Evolutionary conservation across 2,329 filamentous ascomycete genomes (phyloP).

Genomic region (Fusarium austroafricanum): DNA sequence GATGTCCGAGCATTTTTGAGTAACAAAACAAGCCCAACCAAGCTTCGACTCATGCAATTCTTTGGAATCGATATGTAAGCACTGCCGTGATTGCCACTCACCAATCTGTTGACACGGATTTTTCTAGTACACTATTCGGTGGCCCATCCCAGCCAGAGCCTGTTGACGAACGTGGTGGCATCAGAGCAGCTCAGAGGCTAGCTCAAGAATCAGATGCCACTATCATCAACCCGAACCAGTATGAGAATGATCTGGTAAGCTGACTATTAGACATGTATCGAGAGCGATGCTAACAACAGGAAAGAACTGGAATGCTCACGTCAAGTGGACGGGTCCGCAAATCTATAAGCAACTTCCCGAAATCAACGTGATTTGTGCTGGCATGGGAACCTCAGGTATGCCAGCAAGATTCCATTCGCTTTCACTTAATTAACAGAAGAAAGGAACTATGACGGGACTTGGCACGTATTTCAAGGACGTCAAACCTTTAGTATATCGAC

Average conservation of each 20-base stretch:
- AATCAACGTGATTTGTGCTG: conserved; percentile 66
- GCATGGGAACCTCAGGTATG: conserved; percentile 67
- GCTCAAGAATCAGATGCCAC: conserved; percentile 56
- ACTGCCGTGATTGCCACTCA: accelerated
- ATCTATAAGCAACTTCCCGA: conserved; percentile 67
- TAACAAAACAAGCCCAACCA: conserved; percentile 67
- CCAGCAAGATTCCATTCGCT: conserved; percentile 39
- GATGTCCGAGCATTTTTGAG: conserved; percentile 67
- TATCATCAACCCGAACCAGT: conserved; percentile 68
- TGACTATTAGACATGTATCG: accelerated
- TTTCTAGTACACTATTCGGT: conserved; percentile 63
- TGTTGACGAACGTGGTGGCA: conserved; percentile 63
- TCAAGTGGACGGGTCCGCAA: conserved; percentile 70
- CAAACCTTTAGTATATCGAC: conserved; percentile 60
- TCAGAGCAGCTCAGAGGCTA: conserved; percentile 58
- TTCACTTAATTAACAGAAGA: neutral
- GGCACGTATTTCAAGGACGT: conserved; percentile 62
- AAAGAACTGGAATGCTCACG: conserved; percentile 65
- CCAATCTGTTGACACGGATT: neutral
- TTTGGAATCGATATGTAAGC: conserved; percentile 66
- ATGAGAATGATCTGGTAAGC: conserved; percentile 60
- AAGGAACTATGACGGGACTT: conserved; percentile 60
- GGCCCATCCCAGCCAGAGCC: conserved; percentile 70
- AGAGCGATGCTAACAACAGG: neutral
- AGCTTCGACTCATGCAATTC: conserved; percentile 68